A percentile compares a stretch with the other conserved stretches of the same genome.
phyloP scores from a whole-genome alignment of 164 flowering plant genomes.

The Vitis amurensis region DNA sequence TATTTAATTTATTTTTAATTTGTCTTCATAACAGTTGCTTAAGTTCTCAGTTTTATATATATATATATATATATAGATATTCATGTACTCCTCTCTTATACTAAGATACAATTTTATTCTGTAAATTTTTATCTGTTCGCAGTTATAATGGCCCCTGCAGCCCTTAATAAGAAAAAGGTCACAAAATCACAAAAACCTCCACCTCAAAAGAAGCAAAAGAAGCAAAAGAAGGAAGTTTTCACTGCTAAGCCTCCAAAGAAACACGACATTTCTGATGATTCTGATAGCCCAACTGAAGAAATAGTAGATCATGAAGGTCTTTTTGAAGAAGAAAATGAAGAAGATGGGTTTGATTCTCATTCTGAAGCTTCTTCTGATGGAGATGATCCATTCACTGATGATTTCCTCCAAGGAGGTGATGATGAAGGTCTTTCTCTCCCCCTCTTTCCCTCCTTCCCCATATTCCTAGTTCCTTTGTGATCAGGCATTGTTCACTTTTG shows the following conservation, averaged over 20 bases:
- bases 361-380: slow-evolving; percentile 62
- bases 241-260: slow-evolving; percentile 18
- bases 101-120: too few relatives aligned
- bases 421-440: slow-evolving; percentile 28
- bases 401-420: slow-evolving; percentile 69
- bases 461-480: background rate
- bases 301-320: slow-evolving; percentile 20
- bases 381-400: slow-evolving; percentile 61
- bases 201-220: slow-evolving; percentile 41
- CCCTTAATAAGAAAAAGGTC: slow-evolving; percentile 31
- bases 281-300: slow-evolving; percentile 31
- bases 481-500: background rate
- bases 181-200: slow-evolving; percentile 22
- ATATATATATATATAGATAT: background rate
- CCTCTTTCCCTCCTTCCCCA: too few relatives aligned
- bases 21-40: too few relatives aligned
- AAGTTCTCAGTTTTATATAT: background rate
- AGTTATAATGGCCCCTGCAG: slow-evolving; percentile 31
- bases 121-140: background rate
- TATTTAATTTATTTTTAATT: too few relatives aligned
- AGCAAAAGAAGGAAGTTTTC: slow-evolving; percentile 28
- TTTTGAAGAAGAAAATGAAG: slow-evolving; percentile 33
- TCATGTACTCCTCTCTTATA: background rate
- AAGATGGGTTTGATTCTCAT: slow-evolving; percentile 28
- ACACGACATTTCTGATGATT: slow-evolving; percentile 24